phyloP scores from a whole-genome alignment of 257 asterid genomes.

The Penstemon newberryi region DNA sequence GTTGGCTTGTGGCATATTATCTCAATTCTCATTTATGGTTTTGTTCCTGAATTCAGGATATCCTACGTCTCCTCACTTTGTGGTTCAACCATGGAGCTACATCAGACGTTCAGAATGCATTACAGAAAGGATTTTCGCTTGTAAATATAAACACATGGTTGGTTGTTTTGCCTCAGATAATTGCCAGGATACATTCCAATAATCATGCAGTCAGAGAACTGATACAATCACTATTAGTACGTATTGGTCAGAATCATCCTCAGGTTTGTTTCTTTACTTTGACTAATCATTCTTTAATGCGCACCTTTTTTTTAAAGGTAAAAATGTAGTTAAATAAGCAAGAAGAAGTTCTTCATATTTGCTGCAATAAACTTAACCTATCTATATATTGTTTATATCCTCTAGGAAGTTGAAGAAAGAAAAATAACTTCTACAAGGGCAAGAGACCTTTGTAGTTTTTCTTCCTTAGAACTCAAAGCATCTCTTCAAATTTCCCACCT shows the following conservation, averaged over 20 bases:
- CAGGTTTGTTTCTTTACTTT: conserved; percentile 60
- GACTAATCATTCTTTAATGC: conserved; percentile 9
- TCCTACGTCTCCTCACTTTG: conserved; percentile 94
- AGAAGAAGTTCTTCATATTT: not conserved
- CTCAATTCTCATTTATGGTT: conserved; percentile 16
- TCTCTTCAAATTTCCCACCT: conserved; percentile 6
- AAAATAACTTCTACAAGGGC: too few relatives aligned
- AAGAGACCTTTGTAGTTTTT: not conserved
- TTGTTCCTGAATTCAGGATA: conserved; percentile 65
- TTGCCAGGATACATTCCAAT: conserved; percentile 99
- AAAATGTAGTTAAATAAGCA: too few relatives aligned
- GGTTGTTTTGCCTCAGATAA: conserved; percentile 99
- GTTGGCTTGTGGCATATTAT: conserved; percentile 8
- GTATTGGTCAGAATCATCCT: conserved; percentile 97
- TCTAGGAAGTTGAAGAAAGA: not conserved
- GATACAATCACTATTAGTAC: conserved; percentile 89
- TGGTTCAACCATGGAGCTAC: conserved; percentile 99
- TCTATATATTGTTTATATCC: not conserved
- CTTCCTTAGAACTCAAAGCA: not conserved
- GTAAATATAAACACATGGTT: conserved; percentile 98
- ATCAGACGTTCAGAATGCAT: conserved; percentile 91
- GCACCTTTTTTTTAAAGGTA: not conserved
- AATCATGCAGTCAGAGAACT: conserved; percentile 90
- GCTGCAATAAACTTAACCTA: not conserved
- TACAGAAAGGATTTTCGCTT: conserved; percentile 88